Conservation (phyloP, 164 flowering plant species). For the Sedum album region DNA sequence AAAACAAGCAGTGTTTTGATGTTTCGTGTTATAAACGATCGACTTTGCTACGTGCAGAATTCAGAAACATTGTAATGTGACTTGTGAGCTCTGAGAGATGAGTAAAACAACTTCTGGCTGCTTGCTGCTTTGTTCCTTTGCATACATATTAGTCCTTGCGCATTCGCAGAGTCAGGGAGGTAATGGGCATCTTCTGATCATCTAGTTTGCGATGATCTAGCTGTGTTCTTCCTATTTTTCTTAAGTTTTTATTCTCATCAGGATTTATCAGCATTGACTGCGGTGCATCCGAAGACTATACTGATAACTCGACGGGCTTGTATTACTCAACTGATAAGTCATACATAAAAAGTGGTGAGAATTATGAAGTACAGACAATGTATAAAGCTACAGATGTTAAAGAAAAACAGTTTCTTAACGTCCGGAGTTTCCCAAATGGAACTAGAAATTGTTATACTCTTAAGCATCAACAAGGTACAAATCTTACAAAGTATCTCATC, state of each 20-base stretch:
- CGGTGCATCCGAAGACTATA: conserved; percentile 11
- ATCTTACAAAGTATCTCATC: conserved; percentile 2
- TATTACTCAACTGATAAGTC: conserved; percentile 12
- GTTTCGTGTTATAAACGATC: not conserved
- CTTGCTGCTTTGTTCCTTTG: not conserved
- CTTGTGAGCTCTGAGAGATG: not conserved
- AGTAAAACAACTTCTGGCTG: not conserved
- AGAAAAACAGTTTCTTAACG: not conserved
- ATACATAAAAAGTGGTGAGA: conserved; percentile 11
- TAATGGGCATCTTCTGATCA: not conserved
- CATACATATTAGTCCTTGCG: not conserved
- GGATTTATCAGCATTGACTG: conserved; percentile 20
- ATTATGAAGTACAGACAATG: not conserved
- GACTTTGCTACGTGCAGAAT: not conserved
- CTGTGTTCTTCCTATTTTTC: not conserved
- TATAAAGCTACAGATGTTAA: not conserved
- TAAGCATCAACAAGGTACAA: not conserved
- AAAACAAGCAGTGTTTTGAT: too few species aligned
- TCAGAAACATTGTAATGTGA: not conserved
- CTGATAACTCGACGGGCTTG: conserved; percentile 12
- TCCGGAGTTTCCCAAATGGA: conserved; percentile 12
- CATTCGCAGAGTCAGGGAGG: not conserved
- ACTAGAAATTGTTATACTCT: conserved; percentile 11
- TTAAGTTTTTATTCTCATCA: not conserved
- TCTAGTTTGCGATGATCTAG: too few species aligned